Evolutionary conservation across 371 early-diverging fungal species (phyloP).

Genomic region (Blakeslea trispora): DNA sequence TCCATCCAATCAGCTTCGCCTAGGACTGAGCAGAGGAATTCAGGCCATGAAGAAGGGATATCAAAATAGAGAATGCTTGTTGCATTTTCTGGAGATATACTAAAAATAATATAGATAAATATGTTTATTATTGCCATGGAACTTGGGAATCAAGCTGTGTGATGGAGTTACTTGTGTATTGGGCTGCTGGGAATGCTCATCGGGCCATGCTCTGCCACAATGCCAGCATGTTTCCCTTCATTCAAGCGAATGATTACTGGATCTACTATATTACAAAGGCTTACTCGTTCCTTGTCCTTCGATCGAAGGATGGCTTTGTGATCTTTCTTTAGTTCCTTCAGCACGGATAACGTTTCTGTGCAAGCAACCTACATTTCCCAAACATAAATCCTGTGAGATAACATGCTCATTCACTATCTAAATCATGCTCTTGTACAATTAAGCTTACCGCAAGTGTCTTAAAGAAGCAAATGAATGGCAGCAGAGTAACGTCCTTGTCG

Average conservation of each 20-base stretch:
- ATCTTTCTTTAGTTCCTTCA: constrained; percentile 24
- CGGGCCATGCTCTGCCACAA: constrained; percentile 25
- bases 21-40: no score
- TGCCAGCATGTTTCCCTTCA: constrained; percentile 26
- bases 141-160: no score
- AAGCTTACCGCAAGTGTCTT: constrained; percentile 36
- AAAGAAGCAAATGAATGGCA: constrained; percentile 32
- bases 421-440: constrained; percentile 27
- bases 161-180: no score
- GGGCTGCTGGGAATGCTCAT: constrained; percentile 29
- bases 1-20: no score
- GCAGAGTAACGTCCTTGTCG: constrained; percentile 27
- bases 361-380: constrained; percentile 30
- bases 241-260: constrained; percentile 28
- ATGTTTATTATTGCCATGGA: no score
- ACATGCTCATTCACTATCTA: constrained; percentile 24
- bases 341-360: constrained; percentile 24
- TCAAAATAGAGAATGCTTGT: no score
- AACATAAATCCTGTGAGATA: constrained; percentile 23
- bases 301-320: constrained; percentile 27
- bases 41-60: no score
- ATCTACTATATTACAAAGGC: constrained; percentile 25
- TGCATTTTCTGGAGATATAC: no score
- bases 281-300: constrained; percentile 22
- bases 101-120: no score